These are phyloP conservation scores for Fusarium begoniae DNA, from an alignment of 2,329 filamentous ascomycete genomes.

Conservation along the genomic window DNA sequence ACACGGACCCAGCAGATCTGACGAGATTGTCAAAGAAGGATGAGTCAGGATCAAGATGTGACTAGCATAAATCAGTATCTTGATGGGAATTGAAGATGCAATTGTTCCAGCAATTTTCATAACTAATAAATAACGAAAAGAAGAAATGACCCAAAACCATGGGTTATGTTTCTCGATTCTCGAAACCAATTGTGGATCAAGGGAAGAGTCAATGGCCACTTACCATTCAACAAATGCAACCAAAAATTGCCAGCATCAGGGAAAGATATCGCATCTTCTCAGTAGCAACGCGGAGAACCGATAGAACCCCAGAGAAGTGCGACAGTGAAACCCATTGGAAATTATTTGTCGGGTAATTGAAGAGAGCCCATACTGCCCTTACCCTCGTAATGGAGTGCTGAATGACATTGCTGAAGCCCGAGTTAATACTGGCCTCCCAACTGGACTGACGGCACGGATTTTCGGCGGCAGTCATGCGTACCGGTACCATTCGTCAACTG, in stretches of 20 bases:
- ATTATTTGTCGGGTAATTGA: neutral
- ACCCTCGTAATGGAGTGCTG: neutral
- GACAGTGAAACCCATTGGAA: too few relatives aligned
- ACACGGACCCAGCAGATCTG: neutral
- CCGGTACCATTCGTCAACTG: neutral
- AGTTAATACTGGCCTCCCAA: too few relatives aligned
- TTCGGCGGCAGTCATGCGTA: neutral
- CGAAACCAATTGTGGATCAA: conserved; percentile 18
- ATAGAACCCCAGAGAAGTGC: neutral
- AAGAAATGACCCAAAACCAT: neutral
- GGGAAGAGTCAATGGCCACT: neutral
- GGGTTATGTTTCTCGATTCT: neutral
- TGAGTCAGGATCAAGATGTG: conserved; percentile 7
- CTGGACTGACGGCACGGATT: neutral
- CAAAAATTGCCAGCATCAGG: neutral
- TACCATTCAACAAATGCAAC: neutral
- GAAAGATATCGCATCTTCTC: neutral
- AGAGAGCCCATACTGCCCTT: neutral
- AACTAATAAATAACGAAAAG: neutral
- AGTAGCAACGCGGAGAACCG: neutral
- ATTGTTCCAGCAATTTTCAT: neutral
- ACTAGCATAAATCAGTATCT: neutral
- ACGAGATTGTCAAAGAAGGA: neutral
- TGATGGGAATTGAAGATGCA: neutral
- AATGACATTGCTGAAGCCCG: neutral